Base-by-base conservation (phyloP, 306 rosid species). In the Rosa lucieae region DNA sequence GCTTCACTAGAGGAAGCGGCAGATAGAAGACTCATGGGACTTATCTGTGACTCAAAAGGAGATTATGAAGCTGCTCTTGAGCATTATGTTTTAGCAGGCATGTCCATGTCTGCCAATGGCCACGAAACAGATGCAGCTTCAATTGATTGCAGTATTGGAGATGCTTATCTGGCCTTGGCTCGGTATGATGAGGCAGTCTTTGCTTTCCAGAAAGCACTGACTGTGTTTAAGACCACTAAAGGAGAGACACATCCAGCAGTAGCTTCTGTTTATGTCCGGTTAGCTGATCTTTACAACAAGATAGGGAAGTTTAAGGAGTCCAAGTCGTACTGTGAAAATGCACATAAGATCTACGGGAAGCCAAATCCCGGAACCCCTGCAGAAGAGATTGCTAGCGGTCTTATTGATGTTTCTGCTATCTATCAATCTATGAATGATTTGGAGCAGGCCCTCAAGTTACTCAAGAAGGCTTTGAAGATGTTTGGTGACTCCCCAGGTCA, bases 11-110 rank as follows among this genome's bases (percentile, higher is more conserved):
- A 93, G 73, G 98, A 93, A 85, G 93, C 89, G 0, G 94, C 97
- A 6, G 97, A 89, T 79, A 87, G 94, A 85, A 89, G 93, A 75
- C 90, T 93, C 66, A 87, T 93, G 94, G 97, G 97, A 56, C 97
- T 93, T 18, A 88, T 91, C 21, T 93, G 90, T 67, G 97, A 91
- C 76, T 86, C 98, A 18, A 93, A 91, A 72, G 98, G 98, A 21
- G 97, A 91, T 37, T 88, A 84, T 62, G 98, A 91, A 86, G 87
- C 92, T 81, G 97, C 98, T 55, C 86, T 93, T 15, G 93, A 91
- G 82, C 97, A 93, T 79, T 91, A 93, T 86, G 94, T 87, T 65
- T 62, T 90, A 59, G 98, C 98, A 71, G 83, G 92, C 82, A 89
- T 90, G 94, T 86, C 92, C 32, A 88, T 91, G 92, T 84, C 92